Base-by-base conservation (phyloP, 2,329 filamentous ascomycete genomes). In the Talaromyces sp. region DNA sequence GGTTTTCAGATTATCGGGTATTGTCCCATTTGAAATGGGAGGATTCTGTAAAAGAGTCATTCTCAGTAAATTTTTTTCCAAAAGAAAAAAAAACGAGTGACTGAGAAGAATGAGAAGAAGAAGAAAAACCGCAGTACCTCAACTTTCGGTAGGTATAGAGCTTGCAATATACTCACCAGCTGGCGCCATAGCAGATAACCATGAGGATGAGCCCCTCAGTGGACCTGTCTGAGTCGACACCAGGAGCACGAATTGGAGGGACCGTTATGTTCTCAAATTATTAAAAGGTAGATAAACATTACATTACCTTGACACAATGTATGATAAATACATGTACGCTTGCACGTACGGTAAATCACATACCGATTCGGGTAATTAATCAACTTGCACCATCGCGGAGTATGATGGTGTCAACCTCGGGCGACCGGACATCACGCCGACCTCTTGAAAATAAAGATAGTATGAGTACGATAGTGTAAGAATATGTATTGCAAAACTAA, bases 191-290 rank as follows among this genome's bases (percentile, higher is more conserved):
- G 7, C 56, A 18, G 50, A 57, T 36, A 54, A 47, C 40, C 42
- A 18, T n/a, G 30, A 54, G 27, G 47, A 12, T 10, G 18, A 44
- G 34, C 60, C 60, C 56, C 60, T 61, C 60, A 61, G 60, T 61
- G 60, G 60, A 58, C 30, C 60, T 28, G 1, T 23, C 44, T 16
- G 50, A 47, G 23, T 23, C 7, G 8, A 47, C 10, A 47, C 8
- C 14, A 27, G n/a, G 9, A 47, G 12, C 5, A 27, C 9, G n/a
- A 27, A 47, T 27, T 5, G 23, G 8, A 27, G 10, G 18, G 10
- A 27, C 3, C 10, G 5, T 47, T 27, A 12, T 27, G 5, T 10
- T 23, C 4, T 27, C n/a, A 47, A 23, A 27, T 10, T 10, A 47
- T 47, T 4, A 27, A 27, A 12, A 47, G 9, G 18, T 12, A 47